A percentile compares a stretch with the other conserved stretches of the same genome.
phyloP scores from a whole-genome alignment of 1,139 yeast species.

The Saccharomycopsis hybrid region DNA sequence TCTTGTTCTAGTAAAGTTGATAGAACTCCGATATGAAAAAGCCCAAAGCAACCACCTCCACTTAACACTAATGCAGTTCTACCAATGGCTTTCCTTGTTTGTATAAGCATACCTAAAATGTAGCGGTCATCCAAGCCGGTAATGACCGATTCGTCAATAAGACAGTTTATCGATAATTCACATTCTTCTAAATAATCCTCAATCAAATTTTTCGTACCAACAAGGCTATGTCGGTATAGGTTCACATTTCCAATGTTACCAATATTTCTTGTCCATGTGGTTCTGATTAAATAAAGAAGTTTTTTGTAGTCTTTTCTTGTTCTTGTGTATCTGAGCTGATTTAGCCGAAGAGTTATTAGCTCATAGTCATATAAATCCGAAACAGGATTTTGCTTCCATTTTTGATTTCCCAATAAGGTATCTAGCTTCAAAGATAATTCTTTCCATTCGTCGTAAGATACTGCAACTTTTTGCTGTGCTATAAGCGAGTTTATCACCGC shows the following conservation, averaged over 20 bases:
- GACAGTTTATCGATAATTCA: slow-evolving; percentile 47
- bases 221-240: slow-evolving; percentile 69
- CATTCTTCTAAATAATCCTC: slow-evolving; percentile 84
- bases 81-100: slow-evolving; percentile 87
- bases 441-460: slow-evolving; percentile 67
- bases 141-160: slow-evolving; percentile 25
- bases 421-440: slow-evolving; percentile 60
- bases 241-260: slow-evolving; percentile 85
- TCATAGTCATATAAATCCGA: slow-evolving; percentile 68
- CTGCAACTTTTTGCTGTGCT: slow-evolving; percentile 50
- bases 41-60: slow-evolving; percentile 94
- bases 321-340: slow-evolving; percentile 60
- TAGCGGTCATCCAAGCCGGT: slow-evolving; percentile 60
- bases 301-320: slow-evolving; percentile 47
- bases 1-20: slow-evolving; percentile 69
- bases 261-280: slow-evolving; percentile 77
- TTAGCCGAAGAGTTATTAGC: slow-evolving; percentile 46
- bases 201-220: slow-evolving; percentile 79
- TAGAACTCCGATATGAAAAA: slow-evolving; percentile 87
- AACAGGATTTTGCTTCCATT: slow-evolving; percentile 63
- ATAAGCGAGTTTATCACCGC: slow-evolving; percentile 32
- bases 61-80: slow-evolving; percentile 86
- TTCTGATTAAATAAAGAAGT: slow-evolving; percentile 67
- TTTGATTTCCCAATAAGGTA: slow-evolving; percentile 50
- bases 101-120: slow-evolving; percentile 71